These are phyloP conservation scores for Gaeumannomyces sp. DNA, from an alignment of 2,329 filamentous ascomycete species.

Conservation along the genomic window DNA sequence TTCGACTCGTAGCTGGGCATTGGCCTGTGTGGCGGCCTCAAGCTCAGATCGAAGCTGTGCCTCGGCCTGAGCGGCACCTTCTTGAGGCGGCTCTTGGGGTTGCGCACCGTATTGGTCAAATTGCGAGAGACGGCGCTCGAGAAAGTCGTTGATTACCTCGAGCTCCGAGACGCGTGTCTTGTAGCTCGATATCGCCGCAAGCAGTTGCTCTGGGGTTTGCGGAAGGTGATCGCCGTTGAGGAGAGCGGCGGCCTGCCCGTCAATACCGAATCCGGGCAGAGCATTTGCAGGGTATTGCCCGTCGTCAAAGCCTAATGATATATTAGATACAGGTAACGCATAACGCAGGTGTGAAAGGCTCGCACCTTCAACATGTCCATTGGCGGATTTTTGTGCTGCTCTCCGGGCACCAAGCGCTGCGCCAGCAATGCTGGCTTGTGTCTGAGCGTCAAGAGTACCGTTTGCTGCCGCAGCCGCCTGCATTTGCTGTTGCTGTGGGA, in stretches of 20 bases:
- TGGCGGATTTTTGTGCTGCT: constrained; percentile 64
- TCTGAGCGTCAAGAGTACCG: constrained; percentile 49
- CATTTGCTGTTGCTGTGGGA: constrained; percentile 1
- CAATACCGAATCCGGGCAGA: constrained; percentile 42
- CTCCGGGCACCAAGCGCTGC: constrained; percentile 46
- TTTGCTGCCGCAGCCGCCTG: constrained; percentile 41
- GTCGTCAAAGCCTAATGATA: constrained; percentile 69
- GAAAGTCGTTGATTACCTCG: constrained; percentile 87
- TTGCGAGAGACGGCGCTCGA: constrained; percentile 65
- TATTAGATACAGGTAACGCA: constrained; percentile 43
- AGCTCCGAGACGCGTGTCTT: constrained; percentile 94
- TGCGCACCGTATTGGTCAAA: constrained; percentile 54
- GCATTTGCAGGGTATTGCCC: constrained; percentile 58
- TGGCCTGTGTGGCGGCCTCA: constrained; percentile 49
- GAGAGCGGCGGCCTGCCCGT: constrained; percentile 42
- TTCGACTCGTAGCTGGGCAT: constrained; percentile 51
- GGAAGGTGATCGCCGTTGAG: constrained; percentile 57
- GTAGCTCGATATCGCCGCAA: constrained; percentile 76
- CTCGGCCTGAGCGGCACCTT: constrained; percentile 61
- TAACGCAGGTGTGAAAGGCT: constrained; percentile 46
- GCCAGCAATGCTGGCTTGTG: constrained; percentile 47
- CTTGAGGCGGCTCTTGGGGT: constrained; percentile 61
- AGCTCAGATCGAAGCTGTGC: constrained; percentile 43
- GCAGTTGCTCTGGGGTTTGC: constrained; percentile 73
- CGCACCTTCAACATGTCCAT: constrained; percentile 67